A percentile compares a stretch with the other conserved stretches of the same genome.
These are phyloP conservation scores for Pseudoscleropodium purum DNA, from an alignment of 225 moss, liverwort and hornwort species.

Conservation along the genomic window DNA sequence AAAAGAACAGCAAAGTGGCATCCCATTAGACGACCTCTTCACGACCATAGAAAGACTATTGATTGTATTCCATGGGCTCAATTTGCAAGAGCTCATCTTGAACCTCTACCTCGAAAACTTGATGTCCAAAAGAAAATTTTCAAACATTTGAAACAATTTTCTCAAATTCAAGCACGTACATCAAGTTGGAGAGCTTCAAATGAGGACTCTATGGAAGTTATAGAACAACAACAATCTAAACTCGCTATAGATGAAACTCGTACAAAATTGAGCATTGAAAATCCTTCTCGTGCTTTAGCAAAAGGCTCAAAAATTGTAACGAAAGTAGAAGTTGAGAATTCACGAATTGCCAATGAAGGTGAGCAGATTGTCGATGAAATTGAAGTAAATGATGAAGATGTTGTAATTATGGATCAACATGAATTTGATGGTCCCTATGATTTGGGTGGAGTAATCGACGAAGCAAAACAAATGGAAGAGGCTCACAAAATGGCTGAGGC, in stretches of 20 bases:
- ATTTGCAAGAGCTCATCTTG: slow-evolving; percentile 3
- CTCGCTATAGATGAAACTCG: neutral
- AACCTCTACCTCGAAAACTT: neutral
- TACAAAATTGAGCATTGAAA: neutral
- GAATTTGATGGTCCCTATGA: slow-evolving; percentile 19
- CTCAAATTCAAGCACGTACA: slow-evolving; percentile 18
- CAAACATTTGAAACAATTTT: slow-evolving; percentile 16
- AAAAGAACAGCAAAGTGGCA: neutral
- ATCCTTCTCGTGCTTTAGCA: neutral
- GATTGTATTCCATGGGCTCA: slow-evolving; percentile 19
- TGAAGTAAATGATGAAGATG: neutral
- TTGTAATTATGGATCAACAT: neutral
- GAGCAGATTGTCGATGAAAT: neutral
- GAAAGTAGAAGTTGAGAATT: accelerated
- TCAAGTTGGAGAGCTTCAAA: slow-evolving; percentile 28
- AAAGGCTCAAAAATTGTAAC: neutral
- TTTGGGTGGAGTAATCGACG: neutral
- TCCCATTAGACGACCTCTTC: neutral
- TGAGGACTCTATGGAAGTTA: neutral
- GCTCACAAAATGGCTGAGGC: neutral
- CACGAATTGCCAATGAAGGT: neutral
- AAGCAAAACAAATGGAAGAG: slow-evolving; percentile 19
- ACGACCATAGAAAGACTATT: slow-evolving; percentile 25
- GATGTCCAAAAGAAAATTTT: neutral
- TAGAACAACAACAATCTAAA: neutral